Evolutionary conservation across 495 filamentous ascomycete genomes (phyloP), one percentile per base, ranked within the genome.

Genomic region (Patellaria atrata): DNA sequence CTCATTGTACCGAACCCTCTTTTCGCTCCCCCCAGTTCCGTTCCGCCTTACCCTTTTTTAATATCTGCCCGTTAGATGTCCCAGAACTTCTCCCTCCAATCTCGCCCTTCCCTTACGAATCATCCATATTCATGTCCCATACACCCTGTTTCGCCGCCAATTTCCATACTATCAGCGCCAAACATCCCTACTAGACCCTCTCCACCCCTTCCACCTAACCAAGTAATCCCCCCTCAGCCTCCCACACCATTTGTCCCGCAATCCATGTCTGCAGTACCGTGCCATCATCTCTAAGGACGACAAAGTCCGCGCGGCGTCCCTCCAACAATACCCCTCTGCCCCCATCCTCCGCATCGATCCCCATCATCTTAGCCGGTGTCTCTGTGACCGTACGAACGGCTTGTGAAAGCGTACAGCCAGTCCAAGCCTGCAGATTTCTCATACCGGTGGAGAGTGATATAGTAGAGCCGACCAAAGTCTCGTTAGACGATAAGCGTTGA

Each of bases 231-330:
- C 42, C 48, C 26, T 46, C 45, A 25, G 27, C 41, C 24, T 58
- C 56, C 56, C 55, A 60, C 30, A 62, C 55, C 36, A 54, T 62
- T 36, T 24, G 48, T 15, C 63, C 64, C n/a, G 43, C 48, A 14
- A 65, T 43, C 63, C 63, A 68, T 19, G 63, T 67, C 46, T 64
- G 50, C 47, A 56, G 36, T 28, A 68, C 61, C n/a, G 51, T 38
- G 5, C 56, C 63, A 14, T 53, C 46, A 14, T 61, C 58, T 40
- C 42, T 53, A 36, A 68, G 31, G 1, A 68, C 56, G 18, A 60
- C 54, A 36, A 68, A 60, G 52, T 67, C 64, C 10, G 58, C 64
- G 31, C 54, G 48, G 27, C 54, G 43, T n/a, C 64, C 62, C 33
- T 52, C 46, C 41, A 55, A 56, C 34, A 67, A 37, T 25, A 45